These are phyloP conservation scores for Tritrichomonas musculus DNA, from an alignment of 208 protist species.

Conservation along the genomic window DNA sequence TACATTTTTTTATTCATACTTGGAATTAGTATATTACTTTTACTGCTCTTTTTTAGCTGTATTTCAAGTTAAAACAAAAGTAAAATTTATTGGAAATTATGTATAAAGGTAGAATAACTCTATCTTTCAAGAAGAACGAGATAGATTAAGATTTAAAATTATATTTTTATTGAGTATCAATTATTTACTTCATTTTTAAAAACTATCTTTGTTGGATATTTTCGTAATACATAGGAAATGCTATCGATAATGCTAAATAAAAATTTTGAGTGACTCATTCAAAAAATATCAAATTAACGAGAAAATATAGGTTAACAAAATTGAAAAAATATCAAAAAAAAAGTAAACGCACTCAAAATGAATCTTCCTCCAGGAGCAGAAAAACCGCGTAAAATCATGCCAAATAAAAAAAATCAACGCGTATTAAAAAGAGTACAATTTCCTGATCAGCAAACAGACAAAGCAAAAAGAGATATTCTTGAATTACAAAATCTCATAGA, in stretches of 20 bases:
- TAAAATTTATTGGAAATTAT: too few relatives aligned
- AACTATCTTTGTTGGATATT: neutral
- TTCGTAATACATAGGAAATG: neutral
- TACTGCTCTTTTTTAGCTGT: too few relatives aligned
- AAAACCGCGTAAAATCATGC: neutral
- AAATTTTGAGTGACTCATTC: neutral
- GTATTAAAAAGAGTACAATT: neutral
- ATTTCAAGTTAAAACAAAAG: too few relatives aligned
- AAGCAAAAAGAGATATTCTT: neutral
- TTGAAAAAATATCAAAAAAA: neutral
- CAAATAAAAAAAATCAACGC: neutral
- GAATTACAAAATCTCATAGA: slow-evolving; percentile 8
- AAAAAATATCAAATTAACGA: neutral
- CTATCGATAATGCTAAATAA: neutral
- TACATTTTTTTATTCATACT: too few relatives aligned
- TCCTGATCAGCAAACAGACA: neutral
- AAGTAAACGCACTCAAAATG: neutral
- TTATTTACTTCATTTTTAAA: neutral
- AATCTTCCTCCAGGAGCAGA: neutral
- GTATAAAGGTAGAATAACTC: too few relatives aligned
- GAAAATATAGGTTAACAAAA: neutral
- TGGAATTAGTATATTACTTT: too few relatives aligned
- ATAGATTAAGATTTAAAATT: too few relatives aligned
- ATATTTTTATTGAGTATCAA: too few relatives aligned
- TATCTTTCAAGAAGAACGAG: too few relatives aligned